Percentiles rank a stretch among this genome's conserved stretches.
Conservation (phyloP, 2,329 filamentous ascomycete genomes). For the Cladosporium sp. region DNA sequence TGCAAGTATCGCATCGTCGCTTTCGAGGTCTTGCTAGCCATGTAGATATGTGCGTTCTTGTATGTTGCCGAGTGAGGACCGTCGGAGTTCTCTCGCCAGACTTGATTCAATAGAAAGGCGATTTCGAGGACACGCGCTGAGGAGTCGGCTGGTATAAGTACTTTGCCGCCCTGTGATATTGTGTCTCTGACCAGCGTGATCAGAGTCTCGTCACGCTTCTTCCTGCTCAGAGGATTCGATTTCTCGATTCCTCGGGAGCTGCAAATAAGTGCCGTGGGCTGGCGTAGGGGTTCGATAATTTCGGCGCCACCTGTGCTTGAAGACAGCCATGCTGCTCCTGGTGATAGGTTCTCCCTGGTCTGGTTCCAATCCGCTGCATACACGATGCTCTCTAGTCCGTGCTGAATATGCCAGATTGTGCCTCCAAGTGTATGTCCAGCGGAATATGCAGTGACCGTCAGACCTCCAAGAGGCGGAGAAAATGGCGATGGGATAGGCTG, state of each 20-base stretch:
- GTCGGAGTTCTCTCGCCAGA: conserved; percentile 62
- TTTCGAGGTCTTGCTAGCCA: conserved; percentile 80
- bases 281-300: conserved; percentile 87
- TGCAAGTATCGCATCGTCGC: conserved; percentile 86
- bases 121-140: conserved; percentile 91
- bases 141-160: conserved; percentile 90
- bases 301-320: conserved; percentile 79
- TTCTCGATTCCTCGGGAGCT: conserved; percentile 77
- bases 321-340: conserved; percentile 89
- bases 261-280: conserved; percentile 90
- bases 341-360: conserved; percentile 89
- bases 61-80: conserved; percentile 41
- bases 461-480: conserved; percentile 80
- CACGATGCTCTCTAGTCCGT: conserved; percentile 92
- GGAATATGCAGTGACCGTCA: conserved; percentile 95
- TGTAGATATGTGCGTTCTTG: conserved; percentile 60
- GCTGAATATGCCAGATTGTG: conserved; percentile 98
- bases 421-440: conserved; percentile 93
- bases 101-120: conserved; percentile 86
- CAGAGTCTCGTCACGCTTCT: conserved; percentile 79
- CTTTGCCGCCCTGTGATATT: conserved; percentile 77
- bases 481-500: conserved; percentile 83
- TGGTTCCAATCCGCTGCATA: conserved; percentile 99
- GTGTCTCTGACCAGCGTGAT: conserved; percentile 77
- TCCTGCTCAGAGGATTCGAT: conserved; percentile 59